A percentile compares a stretch with the other conserved stretches of the same genome.
Conservation (phyloP, 148 eudicot genomes). For the Fallopia convolvulus region DNA sequence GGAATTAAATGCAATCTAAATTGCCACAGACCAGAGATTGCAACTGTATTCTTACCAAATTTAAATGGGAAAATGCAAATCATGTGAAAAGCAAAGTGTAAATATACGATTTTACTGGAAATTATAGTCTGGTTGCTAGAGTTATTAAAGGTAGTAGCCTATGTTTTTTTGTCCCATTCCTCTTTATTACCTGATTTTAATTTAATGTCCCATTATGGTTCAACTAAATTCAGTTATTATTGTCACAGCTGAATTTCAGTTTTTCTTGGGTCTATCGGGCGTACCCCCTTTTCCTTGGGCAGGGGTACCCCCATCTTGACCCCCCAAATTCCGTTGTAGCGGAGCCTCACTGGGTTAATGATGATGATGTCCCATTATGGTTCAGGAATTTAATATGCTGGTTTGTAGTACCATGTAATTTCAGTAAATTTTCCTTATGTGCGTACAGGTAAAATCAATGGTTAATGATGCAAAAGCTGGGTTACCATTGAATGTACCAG, state of each 20-base stretch:
- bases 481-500: slow-evolving; percentile 47
- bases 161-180: not conserved
- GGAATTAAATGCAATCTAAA: not conserved
- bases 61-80: not conserved
- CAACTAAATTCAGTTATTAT: too few relatives aligned
- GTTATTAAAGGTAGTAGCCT: not conserved
- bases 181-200: not conserved
- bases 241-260: too few relatives aligned
- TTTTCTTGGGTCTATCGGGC: too few relatives aligned
- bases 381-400: not conserved
- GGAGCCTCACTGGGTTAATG: too few relatives aligned
- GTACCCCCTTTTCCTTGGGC: too few relatives aligned
- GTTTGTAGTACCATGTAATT: not conserved
- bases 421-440: not conserved
- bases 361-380: not conserved
- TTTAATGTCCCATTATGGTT: not conserved
- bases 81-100: not conserved
- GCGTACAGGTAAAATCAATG: slow-evolving; percentile 76
- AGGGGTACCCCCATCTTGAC: too few relatives aligned
- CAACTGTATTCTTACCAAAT: not conserved
- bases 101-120: not conserved
- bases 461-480: slow-evolving; percentile 80
- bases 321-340: too few relatives aligned
- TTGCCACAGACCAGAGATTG: not conserved
- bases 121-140: not conserved